phyloP scores from a whole-genome alignment of 805 yeast species.

The Metschnikowia cubensis region DNA sequence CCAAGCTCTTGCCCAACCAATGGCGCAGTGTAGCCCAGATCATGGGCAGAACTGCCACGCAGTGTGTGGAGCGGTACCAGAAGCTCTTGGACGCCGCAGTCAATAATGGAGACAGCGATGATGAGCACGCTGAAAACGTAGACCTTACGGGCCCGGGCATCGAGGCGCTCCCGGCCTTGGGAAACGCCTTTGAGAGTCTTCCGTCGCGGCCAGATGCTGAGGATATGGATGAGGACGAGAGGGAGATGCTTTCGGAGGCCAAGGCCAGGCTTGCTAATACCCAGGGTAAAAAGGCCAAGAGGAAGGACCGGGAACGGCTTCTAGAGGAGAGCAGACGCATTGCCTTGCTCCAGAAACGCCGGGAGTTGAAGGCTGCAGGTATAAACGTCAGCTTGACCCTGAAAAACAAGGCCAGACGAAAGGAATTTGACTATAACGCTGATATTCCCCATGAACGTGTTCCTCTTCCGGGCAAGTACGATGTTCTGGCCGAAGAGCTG shows the following conservation, averaged over 20 bases:
- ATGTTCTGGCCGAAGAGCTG: slow-evolving; percentile 55
- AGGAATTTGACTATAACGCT: slow-evolving; percentile 75
- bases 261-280: slow-evolving; percentile 87
- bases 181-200: slow-evolving; percentile 60
- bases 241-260: slow-evolving; percentile 93
- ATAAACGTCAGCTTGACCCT: slow-evolving; percentile 48
- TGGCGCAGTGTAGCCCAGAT: slow-evolving; percentile 89
- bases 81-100: slow-evolving; percentile 52
- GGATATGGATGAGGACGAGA: slow-evolving; percentile 80
- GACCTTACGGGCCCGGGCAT: slow-evolving; percentile 50
- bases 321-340: slow-evolving; percentile 73
- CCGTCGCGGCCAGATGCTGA: slow-evolving; percentile 80
- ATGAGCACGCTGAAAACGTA: slow-evolving; percentile 18
- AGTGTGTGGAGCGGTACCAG: slow-evolving; percentile 83
- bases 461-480: slow-evolving; percentile 68
- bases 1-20: slow-evolving; percentile 78
- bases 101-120: slow-evolving; percentile 13
- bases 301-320: slow-evolving; percentile 83
- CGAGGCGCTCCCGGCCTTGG: slow-evolving; percentile 45
- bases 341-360: slow-evolving; percentile 70
- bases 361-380: slow-evolving; percentile 82
- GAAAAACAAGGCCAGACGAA: slow-evolving; percentile 49
- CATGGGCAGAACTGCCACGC: slow-evolving; percentile 80
- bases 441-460: slow-evolving; percentile 76
- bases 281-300: slow-evolving; percentile 89